Conservation (phyloP, 148 eudicot genomes). For the Beta vulgaris region DNA sequence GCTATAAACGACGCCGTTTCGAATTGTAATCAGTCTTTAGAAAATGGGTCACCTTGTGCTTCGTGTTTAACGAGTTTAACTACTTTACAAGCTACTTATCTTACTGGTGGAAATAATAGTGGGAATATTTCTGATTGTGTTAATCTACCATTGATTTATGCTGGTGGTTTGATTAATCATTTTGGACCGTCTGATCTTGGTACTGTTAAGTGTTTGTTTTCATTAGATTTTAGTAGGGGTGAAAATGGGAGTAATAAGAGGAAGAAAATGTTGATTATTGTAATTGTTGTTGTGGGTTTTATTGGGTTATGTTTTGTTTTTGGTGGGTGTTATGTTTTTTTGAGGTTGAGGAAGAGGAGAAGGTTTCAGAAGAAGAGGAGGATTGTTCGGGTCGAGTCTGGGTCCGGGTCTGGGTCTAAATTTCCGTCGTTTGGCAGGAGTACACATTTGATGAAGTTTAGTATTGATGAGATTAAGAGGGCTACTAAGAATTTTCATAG, state of each 20-base stretch:
- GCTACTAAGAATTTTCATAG: slow-evolving; percentile 69
- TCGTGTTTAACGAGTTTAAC: slow-evolving; percentile 45
- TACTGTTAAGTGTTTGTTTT: slow-evolving; percentile 54
- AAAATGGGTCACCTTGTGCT: slow-evolving; percentile 50
- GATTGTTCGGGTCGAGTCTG: slow-evolving; percentile 24
- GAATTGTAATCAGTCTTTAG: slow-evolving; percentile 55
- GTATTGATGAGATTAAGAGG: slow-evolving; percentile 60
- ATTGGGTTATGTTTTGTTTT: slow-evolving; percentile 32
- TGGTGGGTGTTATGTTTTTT: slow-evolving; percentile 30
- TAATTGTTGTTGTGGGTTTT: slow-evolving; percentile 29
- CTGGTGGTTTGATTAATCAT: slow-evolving; percentile 47
- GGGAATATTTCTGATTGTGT: slow-evolving; percentile 65
- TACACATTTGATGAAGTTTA: slow-evolving; percentile 57
- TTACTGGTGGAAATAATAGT: no score
- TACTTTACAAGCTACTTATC: slow-evolving; percentile 41
- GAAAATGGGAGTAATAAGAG: slow-evolving; percentile 7
- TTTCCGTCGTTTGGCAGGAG: slow-evolving; percentile 52
- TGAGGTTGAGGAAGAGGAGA: slow-evolving; percentile 25
- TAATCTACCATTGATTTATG: slow-evolving; percentile 56
- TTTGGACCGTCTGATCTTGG: slow-evolving; percentile 66
- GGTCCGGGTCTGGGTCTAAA: slow-evolving; percentile 19
- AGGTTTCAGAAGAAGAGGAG: slow-evolving; percentile 22
- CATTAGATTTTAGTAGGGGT: slow-evolving; percentile 26
- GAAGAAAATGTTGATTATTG: slow-evolving; percentile 27
- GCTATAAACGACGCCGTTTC: slow-evolving; percentile 26